phyloP scores from a whole-genome alignment of 257 asterid genomes.

The Forsythia viridissima region DNA sequence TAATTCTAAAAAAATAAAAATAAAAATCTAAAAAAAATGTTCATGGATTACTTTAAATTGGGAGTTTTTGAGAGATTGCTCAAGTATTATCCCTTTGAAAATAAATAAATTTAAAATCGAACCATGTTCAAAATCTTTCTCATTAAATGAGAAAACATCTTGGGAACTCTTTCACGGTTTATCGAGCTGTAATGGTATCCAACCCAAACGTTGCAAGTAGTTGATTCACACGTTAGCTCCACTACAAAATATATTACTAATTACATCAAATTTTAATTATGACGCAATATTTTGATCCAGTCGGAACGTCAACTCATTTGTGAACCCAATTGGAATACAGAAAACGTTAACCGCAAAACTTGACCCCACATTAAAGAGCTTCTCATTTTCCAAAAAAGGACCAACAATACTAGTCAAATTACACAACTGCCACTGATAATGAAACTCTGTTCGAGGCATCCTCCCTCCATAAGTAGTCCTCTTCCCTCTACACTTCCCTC shows the following conservation, averaged over 20 bases:
- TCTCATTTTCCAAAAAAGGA: conserved; percentile 9
- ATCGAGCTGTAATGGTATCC: neutral
- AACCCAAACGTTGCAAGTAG: neutral
- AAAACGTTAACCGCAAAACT: neutral
- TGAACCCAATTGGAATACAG: neutral
- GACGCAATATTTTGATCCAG: neutral
- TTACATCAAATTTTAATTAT: too few relatives aligned
- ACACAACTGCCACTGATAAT: conserved; percentile 48
- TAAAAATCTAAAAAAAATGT: too few relatives aligned
- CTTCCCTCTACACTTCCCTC: conserved; percentile 50
- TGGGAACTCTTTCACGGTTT: neutral
- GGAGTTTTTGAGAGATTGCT: too few relatives aligned
- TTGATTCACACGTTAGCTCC: neutral
- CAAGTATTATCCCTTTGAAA: too few relatives aligned
- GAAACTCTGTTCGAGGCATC: conserved; percentile 8
- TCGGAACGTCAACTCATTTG: conserved; percentile 25
- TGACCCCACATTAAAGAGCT: neutral
- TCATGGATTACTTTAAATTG: neutral
- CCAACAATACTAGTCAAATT: conserved; percentile 10
- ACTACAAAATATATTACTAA: neutral
- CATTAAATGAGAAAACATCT: neutral
- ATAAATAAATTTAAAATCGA: too few relatives aligned
- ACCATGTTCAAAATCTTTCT: too few relatives aligned
- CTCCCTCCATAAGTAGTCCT: conserved; percentile 63
- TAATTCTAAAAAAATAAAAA: too few relatives aligned